Conservation (phyloP, 495 filamentous ascomycete species). For the Cenococcum geophilum region DNA sequence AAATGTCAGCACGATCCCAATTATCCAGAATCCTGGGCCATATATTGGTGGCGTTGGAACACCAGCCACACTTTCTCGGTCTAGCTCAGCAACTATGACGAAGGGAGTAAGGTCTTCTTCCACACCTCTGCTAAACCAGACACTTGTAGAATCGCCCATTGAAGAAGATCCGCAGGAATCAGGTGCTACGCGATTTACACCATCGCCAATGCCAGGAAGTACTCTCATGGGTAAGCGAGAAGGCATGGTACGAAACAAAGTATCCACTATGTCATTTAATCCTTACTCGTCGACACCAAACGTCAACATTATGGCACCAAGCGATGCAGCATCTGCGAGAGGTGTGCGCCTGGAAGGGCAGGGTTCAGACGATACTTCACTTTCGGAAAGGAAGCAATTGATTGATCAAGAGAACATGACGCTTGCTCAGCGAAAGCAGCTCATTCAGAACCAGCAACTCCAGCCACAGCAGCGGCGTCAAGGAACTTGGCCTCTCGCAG, state of each 20-base stretch:
- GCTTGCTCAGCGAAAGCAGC: slow-evolving; percentile 58
- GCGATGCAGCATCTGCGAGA: slow-evolving; percentile 8
- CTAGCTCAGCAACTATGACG: slow-evolving; percentile 9
- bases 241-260: slow-evolving; percentile 50
- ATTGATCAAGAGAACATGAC: slow-evolving; percentile 63
- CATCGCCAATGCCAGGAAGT: slow-evolving; percentile 41
- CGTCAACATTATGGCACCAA: slow-evolving; percentile 24
- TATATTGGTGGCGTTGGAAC: not conserved
- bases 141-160: slow-evolving; percentile 42
- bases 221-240: slow-evolving; percentile 62
- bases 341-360: not conserved
- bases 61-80: slow-evolving; percentile 14
- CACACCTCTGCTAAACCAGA: slow-evolving; percentile 41
- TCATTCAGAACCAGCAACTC: slow-evolving; percentile 43
- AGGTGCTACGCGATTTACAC: slow-evolving; percentile 24
- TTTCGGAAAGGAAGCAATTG: slow-evolving; percentile 15
- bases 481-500: slow-evolving; percentile 14
- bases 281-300: slow-evolving; percentile 28
- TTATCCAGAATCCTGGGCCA: not conserved
- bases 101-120: slow-evolving; percentile 40
- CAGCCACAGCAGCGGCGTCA: slow-evolving; percentile 23
- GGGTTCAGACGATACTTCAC: slow-evolving; percentile 13
- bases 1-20: slow-evolving; percentile 8
- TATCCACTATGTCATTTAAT: slow-evolving; percentile 36
- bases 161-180: slow-evolving; percentile 41